These are phyloP conservation scores for Camellia lanceoleosa DNA, from an alignment of 148 eudicot genomes.

Conservation along the genomic window DNA sequence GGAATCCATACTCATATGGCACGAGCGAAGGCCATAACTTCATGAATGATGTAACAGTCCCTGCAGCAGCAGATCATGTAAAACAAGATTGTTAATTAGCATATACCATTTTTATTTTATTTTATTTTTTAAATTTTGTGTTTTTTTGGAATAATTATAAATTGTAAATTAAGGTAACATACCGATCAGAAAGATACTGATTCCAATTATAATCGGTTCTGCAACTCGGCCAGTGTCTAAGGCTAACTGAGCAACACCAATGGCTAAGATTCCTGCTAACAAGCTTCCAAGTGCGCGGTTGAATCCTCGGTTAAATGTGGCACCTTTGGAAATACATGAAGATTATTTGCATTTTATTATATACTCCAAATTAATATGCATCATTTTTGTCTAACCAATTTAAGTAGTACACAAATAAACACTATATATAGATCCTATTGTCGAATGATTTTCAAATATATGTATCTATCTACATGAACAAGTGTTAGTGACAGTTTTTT, in stretches of 20 bases:
- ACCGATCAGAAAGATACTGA: conserved; percentile 57
- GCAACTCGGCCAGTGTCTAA: conserved; percentile 34
- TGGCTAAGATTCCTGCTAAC: conserved; percentile 52
- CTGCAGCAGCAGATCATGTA: conserved; percentile 22
- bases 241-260: conserved; percentile 48
- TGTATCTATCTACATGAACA: background rate
- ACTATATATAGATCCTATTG: background rate
- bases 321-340: conserved; percentile 25
- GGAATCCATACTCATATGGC: conserved; percentile 59
- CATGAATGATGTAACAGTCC: conserved; percentile 53
- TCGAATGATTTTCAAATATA: background rate
- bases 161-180: conserved; percentile 7
- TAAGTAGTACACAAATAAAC: background rate
- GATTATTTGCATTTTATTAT: background rate
- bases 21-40: conserved; percentile 58
- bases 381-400: background rate
- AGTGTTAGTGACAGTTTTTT: too few relatives aligned
- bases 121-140: background rate
- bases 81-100: background rate
- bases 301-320: conserved; percentile 58
- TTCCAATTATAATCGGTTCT: conserved; percentile 46
- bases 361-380: background rate
- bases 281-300: conserved; percentile 67
- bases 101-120: background rate
- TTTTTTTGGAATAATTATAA: too few relatives aligned